Percentiles rank a stretch among this genome's conserved stretches.
These are phyloP conservation scores for Paecilomyces sp. DNA, from an alignment of 2,329 filamentous ascomycete genomes.

Conservation along the genomic window DNA sequence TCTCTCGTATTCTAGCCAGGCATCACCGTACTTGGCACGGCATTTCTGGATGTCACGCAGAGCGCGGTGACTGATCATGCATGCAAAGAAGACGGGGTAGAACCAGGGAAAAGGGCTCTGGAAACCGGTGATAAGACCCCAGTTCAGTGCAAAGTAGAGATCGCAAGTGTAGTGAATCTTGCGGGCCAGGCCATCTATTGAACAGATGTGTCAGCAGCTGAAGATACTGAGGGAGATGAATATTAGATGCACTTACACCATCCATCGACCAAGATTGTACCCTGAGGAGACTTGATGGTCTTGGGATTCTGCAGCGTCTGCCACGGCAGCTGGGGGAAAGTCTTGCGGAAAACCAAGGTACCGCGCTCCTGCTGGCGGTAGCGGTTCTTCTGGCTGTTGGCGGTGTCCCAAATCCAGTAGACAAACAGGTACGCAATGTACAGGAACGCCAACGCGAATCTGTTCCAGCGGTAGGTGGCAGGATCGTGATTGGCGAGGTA, in stretches of 20 bases:
- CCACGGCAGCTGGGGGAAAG: constrained; percentile 89
- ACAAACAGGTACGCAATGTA: constrained; percentile 69
- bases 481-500: constrained; percentile 81
- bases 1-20: constrained; percentile 74
- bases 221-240: neutral
- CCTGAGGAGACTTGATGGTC: constrained; percentile 64
- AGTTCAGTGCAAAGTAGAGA: constrained; percentile 66
- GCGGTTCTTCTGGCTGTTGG: constrained; percentile 89
- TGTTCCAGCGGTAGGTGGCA: constrained; percentile 69
- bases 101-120: constrained; percentile 81
- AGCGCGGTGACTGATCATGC: constrained; percentile 75
- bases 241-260: constrained; percentile 55
- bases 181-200: constrained; percentile 59
- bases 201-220: constrained; percentile 10
- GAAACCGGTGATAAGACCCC: constrained; percentile 78
- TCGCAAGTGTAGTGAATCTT: constrained; percentile 81
- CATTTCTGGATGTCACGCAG: constrained; percentile 69
- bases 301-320: constrained; percentile 74
- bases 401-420: constrained; percentile 90
- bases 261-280: constrained; percentile 72
- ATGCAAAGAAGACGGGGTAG: constrained; percentile 72
- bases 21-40: constrained; percentile 69
- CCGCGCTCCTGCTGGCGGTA: constrained; percentile 77
- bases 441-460: constrained; percentile 56
- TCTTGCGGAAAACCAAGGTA: constrained; percentile 59